Conservation (phyloP, 192 early-diverging fungal species). For the Coemansia sp. region DNA sequence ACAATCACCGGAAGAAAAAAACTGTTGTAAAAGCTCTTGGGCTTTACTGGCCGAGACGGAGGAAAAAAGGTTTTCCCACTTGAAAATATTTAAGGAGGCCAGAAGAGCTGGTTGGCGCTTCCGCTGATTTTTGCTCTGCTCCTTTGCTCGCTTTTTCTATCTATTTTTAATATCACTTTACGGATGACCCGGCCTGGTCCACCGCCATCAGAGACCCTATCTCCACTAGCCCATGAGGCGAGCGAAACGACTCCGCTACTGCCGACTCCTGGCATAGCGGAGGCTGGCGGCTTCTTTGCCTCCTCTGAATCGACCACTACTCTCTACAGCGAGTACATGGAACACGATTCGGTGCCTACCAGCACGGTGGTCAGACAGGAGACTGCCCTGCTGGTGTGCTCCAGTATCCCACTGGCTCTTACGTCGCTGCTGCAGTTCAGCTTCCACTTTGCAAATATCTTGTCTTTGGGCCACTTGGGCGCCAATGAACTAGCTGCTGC, state of each 20-base stretch:
- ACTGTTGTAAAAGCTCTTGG: neutral
- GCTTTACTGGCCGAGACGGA: neutral
- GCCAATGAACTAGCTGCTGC: slow-evolving; percentile 66
- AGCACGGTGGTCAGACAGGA: slow-evolving; percentile 22
- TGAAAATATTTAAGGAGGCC: neutral
- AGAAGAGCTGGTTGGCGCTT: neutral
- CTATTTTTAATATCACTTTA: neutral
- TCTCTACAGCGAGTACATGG: slow-evolving; percentile 4
- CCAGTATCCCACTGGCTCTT: slow-evolving; percentile 27
- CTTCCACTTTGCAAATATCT: slow-evolving; percentile 60
- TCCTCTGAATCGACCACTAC: neutral
- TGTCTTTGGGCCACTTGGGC: slow-evolving; percentile 65
- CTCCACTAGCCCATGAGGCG: neutral
- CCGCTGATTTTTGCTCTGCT: neutral
- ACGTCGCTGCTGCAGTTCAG: slow-evolving; percentile 67
- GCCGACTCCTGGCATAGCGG: neutral
- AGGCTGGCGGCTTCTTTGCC: neutral
- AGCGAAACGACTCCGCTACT: slow-evolving; percentile 24
- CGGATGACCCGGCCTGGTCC: neutral
- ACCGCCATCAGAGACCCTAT: neutral
- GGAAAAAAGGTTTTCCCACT: neutral
- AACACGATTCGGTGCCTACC: slow-evolving; percentile 10
- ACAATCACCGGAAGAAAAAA: neutral
- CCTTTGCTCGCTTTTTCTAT: neutral
- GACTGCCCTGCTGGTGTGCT: slow-evolving; percentile 6